Evolutionary conservation across 106 monocot species (phyloP).

Genomic region (Dendrobium chrysotoxum): DNA sequence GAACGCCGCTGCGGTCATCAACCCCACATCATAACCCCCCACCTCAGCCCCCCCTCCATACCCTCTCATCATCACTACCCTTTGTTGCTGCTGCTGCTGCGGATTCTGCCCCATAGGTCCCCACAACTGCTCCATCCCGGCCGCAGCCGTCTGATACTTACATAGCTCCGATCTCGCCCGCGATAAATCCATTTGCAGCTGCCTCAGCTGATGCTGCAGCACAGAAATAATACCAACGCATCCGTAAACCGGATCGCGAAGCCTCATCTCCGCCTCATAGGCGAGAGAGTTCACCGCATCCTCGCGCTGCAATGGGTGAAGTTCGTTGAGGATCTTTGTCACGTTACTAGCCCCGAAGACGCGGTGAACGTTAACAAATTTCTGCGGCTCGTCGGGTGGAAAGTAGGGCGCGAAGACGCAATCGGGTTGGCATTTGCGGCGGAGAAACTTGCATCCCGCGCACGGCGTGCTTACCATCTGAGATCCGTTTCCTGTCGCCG

Average conservation of each 20-base stretch:
- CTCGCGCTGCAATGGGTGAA: conserved; percentile 58
- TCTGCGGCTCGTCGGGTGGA: conserved; percentile 87
- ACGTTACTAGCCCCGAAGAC: conserved; percentile 95
- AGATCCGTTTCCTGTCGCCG: not conserved
- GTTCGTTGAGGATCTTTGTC: conserved; percentile 76
- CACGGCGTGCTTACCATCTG: conserved; percentile 44
- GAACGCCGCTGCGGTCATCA: not conserved
- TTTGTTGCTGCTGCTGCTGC: conserved; percentile 8
- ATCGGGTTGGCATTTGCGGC: conserved; percentile 92
- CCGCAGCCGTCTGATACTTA: conserved; percentile 30
- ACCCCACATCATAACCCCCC: not conserved
- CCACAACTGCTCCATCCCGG: not conserved
- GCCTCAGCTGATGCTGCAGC: conserved; percentile 74
- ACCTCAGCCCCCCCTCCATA: not conserved
- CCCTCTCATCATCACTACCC: not conserved
- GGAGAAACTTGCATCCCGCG: conserved; percentile 93
- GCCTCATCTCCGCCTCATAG: conserved; percentile 80
- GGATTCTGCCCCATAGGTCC: not conserved
- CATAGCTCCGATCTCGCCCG: conserved; percentile 62
- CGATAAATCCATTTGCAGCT: conserved; percentile 70
- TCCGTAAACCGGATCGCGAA: conserved; percentile 78
- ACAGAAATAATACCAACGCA: conserved; percentile 85
- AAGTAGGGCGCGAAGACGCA: conserved; percentile 96
- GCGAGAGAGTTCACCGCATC: conserved; percentile 89
- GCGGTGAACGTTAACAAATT: conserved; percentile 82